Conservation (phyloP, 1,284 basidiomycete genomes). For the Filobasidium uniguttulatum region DNA sequence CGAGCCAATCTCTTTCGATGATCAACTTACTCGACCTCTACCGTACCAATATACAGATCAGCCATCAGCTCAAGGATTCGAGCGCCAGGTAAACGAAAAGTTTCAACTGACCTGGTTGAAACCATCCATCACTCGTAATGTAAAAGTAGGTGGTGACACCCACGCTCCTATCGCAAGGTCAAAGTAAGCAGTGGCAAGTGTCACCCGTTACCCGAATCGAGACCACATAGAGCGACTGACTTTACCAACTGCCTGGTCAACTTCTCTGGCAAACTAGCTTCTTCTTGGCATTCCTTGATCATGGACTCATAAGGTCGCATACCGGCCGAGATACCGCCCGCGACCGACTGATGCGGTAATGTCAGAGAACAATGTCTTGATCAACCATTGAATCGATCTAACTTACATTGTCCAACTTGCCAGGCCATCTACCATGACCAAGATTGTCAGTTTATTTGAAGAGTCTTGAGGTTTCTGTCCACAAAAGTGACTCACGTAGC, state of each 20-base stretch:
- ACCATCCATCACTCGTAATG: conserved; percentile 55
- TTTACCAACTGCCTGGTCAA: conserved; percentile 49
- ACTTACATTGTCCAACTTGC: conserved; percentile 35
- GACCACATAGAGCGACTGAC: conserved; percentile 28
- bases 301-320: conserved; percentile 59
- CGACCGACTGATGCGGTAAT: conserved; percentile 34
- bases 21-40: conserved; percentile 21
- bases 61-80: background rate
- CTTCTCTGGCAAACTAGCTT: conserved; percentile 60
- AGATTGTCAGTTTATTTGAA: conserved; percentile 7
- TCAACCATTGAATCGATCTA: background rate
- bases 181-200: conserved; percentile 11
- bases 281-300: conserved; percentile 85
- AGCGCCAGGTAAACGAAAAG: background rate
- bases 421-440: conserved; percentile 57
- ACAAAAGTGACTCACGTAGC: conserved; percentile 50
- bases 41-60: background rate
- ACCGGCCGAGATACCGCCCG: conserved; percentile 50
- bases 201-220: background rate
- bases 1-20: background rate
- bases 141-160: conserved; percentile 40
- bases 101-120: conserved; percentile 51
- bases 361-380: too few relatives aligned
- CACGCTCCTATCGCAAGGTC: background rate
- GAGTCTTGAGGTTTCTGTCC: conserved; percentile 8